phyloP scores from a whole-genome alignment of 2,329 filamentous ascomycete genomes.

The Sarocladiaceae sp. region DNA sequence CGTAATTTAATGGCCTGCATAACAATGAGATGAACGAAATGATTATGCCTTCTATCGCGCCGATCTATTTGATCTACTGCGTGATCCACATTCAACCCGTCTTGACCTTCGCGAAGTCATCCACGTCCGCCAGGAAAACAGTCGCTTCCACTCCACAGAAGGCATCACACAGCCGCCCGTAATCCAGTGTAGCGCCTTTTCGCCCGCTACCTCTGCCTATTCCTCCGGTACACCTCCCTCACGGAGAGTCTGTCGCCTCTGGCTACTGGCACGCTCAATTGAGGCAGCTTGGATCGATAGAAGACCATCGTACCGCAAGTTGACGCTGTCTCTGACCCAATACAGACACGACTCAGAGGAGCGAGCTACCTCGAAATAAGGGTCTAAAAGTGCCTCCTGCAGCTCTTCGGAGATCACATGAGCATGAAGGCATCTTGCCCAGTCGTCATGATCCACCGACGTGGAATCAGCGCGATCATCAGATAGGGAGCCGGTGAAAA shows the following conservation, averaged over 20 bases:
- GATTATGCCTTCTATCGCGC: no score
- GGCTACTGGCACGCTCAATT: conserved; percentile 1
- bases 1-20: no score
- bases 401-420: conserved; percentile 11
- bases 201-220: no score
- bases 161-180: no score
- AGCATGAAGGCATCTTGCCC: conserved; percentile 8
- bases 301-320: conserved; percentile 16
- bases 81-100: no score
- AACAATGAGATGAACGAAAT: no score
- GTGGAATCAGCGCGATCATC: conserved; percentile 1
- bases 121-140: no score
- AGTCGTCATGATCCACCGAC: conserved; percentile 11
- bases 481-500: conserved; percentile 12
- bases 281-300: conserved; percentile 11
- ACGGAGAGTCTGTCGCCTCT: background rate
- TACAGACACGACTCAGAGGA: conserved; percentile 12
- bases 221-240: no score
- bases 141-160: no score
- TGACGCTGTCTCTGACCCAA: conserved; percentile 15
- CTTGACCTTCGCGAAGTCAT: no score
- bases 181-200: no score
- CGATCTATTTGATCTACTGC: no score
- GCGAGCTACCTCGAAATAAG: conserved; percentile 14
- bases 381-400: conserved; percentile 17